Conservation (phyloP, 2,329 filamentous ascomycete species). For the Davidsoniella eucalypti region DNA sequence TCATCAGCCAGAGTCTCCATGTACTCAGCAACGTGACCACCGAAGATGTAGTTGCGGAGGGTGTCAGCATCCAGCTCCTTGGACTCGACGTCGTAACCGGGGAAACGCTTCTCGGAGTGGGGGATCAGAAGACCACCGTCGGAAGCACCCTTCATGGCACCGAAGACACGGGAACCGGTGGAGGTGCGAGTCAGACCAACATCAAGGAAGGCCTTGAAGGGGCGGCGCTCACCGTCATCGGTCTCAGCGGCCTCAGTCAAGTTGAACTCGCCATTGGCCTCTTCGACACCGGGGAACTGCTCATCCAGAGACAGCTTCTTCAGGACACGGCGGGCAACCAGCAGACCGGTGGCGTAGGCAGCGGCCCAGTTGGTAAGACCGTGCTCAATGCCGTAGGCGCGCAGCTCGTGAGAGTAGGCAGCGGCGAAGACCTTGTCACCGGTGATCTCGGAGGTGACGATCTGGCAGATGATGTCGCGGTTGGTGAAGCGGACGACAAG, state of each 20-base stretch:
- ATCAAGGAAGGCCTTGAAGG: conserved; percentile 98
- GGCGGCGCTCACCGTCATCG: conserved; percentile 82
- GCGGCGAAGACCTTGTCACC: conserved; percentile 93
- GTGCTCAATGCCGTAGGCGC: conserved; percentile 93
- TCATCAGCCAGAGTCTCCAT: conserved; percentile 99
- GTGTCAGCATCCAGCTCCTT: conserved; percentile 97
- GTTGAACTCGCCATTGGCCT: conserved; percentile 88
- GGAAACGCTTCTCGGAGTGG: conserved; percentile 99
- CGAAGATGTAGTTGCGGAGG: conserved; percentile 98
- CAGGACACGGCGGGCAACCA: conserved; percentile 90
- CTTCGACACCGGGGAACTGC: conserved; percentile 88
- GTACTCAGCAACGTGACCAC: conserved; percentile 97
- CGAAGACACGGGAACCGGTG: conserved; percentile 96
- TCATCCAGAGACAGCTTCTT: conserved; percentile 94
- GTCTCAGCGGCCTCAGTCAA: conserved; percentile 89
- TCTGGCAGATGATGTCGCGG: conserved; percentile 97
- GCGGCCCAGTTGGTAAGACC: conserved; percentile 99
- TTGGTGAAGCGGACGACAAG: conserved; percentile 99
- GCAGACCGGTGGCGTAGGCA: conserved; percentile 89
- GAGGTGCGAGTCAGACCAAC: conserved; percentile 95
- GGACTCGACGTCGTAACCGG: conserved; percentile 88
- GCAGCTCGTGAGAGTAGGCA: conserved; percentile 95
- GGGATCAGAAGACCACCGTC: conserved; percentile 94
- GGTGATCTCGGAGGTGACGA: conserved; percentile 87
- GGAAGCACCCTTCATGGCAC: conserved; percentile 98